Percentiles rank a stretch among this genome's conserved stretches.
phyloP scores from a whole-genome alignment of 1,284 basidiomycete species.

The Phenoliferia sp. region DNA sequence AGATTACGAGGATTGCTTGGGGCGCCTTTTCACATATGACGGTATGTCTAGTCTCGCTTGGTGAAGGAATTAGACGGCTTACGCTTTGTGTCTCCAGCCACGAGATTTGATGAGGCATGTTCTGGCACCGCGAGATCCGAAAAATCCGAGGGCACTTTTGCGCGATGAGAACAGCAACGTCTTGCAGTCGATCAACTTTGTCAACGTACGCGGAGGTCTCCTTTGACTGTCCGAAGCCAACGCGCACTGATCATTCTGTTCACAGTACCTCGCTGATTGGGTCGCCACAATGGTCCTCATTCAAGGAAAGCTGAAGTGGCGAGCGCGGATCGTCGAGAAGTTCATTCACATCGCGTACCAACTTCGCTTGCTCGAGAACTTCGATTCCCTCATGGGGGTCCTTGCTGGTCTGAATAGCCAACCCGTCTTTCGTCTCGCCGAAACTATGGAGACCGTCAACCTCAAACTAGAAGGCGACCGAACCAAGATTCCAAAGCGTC shows the following conservation, averaged over 20 bases:
- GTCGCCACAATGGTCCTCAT: slow-evolving; percentile 37
- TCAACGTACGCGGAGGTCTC: slow-evolving; percentile 32
- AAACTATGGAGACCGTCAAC: slow-evolving; percentile 33
- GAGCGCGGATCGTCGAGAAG: slow-evolving; percentile 36
- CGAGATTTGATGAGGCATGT: slow-evolving; percentile 40
- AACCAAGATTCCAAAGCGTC: slow-evolving; percentile 32
- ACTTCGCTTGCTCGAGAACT: slow-evolving; percentile 38
- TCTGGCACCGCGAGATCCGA: slow-evolving; percentile 36
- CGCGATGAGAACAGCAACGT: slow-evolving; percentile 33
- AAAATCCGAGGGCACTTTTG: slow-evolving; percentile 29
- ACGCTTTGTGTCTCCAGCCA: slow-evolving; percentile 20
- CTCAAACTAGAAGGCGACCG: slow-evolving; percentile 25
- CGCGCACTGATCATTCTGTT: background rate
- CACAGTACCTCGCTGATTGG: slow-evolving; percentile 30
- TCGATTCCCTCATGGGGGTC: slow-evolving; percentile 39
- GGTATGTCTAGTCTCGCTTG: slow-evolving; percentile 11
- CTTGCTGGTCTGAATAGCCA: slow-evolving; percentile 39
- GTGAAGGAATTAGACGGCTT: background rate
- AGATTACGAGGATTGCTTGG: slow-evolving; percentile 40
- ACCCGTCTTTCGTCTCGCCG: slow-evolving; percentile 37
- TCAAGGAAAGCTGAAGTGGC: slow-evolving; percentile 33
- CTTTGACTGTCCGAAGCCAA: background rate
- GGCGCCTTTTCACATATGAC: slow-evolving; percentile 33
- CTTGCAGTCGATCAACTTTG: slow-evolving; percentile 33
- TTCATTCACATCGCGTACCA: slow-evolving; percentile 35